Percentiles rank a stretch among this genome's conserved stretches.
These are phyloP conservation scores for Thielaviopsis cerberus DNA, from an alignment of 2,329 filamentous ascomycete genomes.

Conservation along the genomic window DNA sequence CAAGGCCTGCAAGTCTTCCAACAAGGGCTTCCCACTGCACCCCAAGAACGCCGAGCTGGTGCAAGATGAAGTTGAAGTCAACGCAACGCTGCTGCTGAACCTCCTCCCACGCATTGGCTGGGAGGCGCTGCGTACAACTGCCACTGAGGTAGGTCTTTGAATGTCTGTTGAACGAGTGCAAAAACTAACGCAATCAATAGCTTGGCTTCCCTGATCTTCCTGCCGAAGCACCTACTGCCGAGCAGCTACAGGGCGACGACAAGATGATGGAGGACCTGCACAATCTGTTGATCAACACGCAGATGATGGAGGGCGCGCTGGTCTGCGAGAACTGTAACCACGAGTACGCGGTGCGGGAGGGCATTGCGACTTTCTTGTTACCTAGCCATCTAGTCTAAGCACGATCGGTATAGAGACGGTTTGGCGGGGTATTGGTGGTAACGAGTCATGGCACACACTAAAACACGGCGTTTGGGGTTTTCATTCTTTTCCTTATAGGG, in stretches of 20 bases:
- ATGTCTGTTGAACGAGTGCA: too few relatives aligned
- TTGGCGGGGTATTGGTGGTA: background rate
- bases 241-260: conserved; percentile 45
- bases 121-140: conserved; percentile 57
- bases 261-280: conserved; percentile 63
- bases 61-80: conserved; percentile 63
- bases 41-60: conserved; percentile 83
- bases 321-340: conserved; percentile 84
- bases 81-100: conserved; percentile 63
- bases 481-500: background rate
- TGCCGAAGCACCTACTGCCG: conserved; percentile 39
- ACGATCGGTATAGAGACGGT: background rate
- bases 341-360: conserved; percentile 86
- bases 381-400: conserved; percentile 68
- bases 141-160: conserved; percentile 49
- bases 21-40: conserved; percentile 72
- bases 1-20: conserved; percentile 74
- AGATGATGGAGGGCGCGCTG: conserved; percentile 72
- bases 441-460: background rate
- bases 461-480: background rate
- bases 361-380: conserved; percentile 87
- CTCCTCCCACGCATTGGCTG: conserved; percentile 79
- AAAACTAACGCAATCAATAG: conserved; percentile 26
- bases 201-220: conserved; percentile 63
- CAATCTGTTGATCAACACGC: conserved; percentile 68